Base-by-base conservation (phyloP, 1,284 basidiomycete species). In the Rhodotorula mucilaginosa region DNA sequence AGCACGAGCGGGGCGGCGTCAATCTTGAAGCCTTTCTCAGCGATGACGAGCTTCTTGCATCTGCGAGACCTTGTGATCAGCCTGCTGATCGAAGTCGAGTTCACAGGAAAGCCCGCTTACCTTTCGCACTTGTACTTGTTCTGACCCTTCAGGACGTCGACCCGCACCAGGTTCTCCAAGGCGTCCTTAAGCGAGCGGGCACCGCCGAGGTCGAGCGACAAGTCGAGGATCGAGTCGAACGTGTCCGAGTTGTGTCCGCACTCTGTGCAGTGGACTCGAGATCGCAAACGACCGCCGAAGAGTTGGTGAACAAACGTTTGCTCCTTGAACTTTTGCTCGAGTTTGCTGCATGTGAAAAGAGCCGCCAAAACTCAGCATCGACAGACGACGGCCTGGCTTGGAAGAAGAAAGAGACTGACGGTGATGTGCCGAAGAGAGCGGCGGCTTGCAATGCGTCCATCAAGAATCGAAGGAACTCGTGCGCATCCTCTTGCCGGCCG, bases 111-210 rank as follows among this genome's bases (percentile, higher is more conserved):
- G 18, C 5, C 19, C 1, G 84, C 89, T 78, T 79, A 96, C 92
- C 92, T 96, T 81, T 99, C 96, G 82, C 97, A 99, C 80, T 94
- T 92, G 83, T 99, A 99, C 83, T 97, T 97, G 85, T 99, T 93
- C 8, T 89, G 87, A 0, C 96, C 97, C 70, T 88, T 90, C 65
- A 99, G 82, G 76, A 86, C 84, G 79, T 99, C 97, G 63, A 90
- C 84, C 26, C 88, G 88, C 29, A 91, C 87, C 79, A 97, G 98
- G 74, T 88, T 89, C 56, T 87, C 85, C 74, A 99, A 83, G 16
- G 94, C 93, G 26, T 90, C 88, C 78, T 85, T 86, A 59, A 83
- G 60, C 85, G 85, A 58, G 86, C 87, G 71, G 87, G 65, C 66
- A 58, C 63, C 66, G 23, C 31, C 46, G 68, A 97, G 90, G 81